These are phyloP conservation scores for Theileria parva DNA, from an alignment of 169 alveolate species.

Conservation along the genomic window DNA sequence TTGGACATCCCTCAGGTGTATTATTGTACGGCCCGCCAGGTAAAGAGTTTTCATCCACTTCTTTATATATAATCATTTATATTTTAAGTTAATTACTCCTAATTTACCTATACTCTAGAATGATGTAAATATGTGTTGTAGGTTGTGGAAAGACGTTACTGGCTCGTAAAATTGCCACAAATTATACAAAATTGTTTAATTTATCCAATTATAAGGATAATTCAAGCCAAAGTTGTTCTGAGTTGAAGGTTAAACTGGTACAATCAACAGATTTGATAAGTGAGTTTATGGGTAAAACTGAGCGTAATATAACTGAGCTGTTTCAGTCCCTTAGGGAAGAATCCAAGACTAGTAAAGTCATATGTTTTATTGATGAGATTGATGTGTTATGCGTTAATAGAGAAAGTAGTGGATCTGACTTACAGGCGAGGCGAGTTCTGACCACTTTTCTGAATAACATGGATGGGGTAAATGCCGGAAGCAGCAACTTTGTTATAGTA, in stretches of 20 bases:
- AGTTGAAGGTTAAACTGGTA: slow-evolving; percentile 26
- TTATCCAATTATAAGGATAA: not conserved
- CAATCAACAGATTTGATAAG: slow-evolving; percentile 56
- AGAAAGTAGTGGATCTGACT: slow-evolving; percentile 18
- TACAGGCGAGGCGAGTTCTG: slow-evolving; percentile 26
- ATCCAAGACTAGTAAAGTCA: slow-evolving; percentile 23
- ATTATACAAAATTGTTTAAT: slow-evolving; percentile 21
- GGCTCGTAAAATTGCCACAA: slow-evolving; percentile 39
- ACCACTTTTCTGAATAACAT: slow-evolving; percentile 46
- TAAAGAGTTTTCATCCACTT: not conserved
- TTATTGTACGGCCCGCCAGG: slow-evolving; percentile 99
- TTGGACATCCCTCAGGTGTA: slow-evolving; percentile 94
- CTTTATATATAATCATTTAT: slow-evolving; percentile 35
- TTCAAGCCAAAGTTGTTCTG: not conserved
- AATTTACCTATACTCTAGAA: not conserved
- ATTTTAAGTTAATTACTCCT: not conserved
- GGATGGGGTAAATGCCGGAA: slow-evolving; percentile 36
- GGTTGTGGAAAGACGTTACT: slow-evolving; percentile 63
- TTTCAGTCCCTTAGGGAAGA: slow-evolving; percentile 22
- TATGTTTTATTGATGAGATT: slow-evolving; percentile 79
- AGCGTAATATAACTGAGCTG: slow-evolving; percentile 28
- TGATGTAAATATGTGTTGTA: not conserved
- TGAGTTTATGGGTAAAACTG: slow-evolving; percentile 41
- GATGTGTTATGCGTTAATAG: slow-evolving; percentile 72
- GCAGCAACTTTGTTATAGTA: slow-evolving; percentile 74